Evolutionary conservation across 1,284 basidiomycete genomes (phyloP), one percentile per base, ranked within the genome.

Genomic region (Cryptococcus deneoformans): DNA sequence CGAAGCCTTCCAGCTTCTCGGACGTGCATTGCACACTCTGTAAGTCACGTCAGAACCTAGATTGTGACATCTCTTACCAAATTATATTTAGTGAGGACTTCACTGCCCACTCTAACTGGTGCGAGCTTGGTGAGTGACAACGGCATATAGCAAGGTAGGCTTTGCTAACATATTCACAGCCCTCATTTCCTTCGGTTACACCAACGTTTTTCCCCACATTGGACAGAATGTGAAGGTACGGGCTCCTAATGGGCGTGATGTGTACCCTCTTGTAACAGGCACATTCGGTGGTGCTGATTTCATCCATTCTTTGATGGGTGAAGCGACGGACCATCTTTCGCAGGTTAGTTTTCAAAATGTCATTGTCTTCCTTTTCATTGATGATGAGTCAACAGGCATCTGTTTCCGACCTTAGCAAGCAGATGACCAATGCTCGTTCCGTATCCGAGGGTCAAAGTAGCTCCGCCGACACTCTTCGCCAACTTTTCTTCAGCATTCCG

Each of bases 211-310:
- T 79, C 77, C 85, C n/a, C 92, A 97, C 69, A 20, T 20, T 20
- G 20, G 93, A 10, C 87, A 90, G 62, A 84, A 87, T 57, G 86
- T 88, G 46, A 82, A 86, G 47, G 80, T 96, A 34, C 86, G 87
- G 57, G 20, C 20, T 20, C 89, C 87, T 0, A 85, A 87, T 59
- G 91, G 92, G 3, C 82, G 83, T 60, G 81, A 80, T 73, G 89
- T 92, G 29, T 85, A 88, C 2, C 92, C 91, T 0, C 81, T 95
- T 49, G 88, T 95, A 10, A 95, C 92, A 2, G 92, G 87, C 7
- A 89, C 91, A 0, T 95, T 95, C 66, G 92, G 92, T 11, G 87
- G 87, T 1, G 87, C 84, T 66, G 92, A 95, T 74, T 95, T 95
- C 69, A 85, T 88, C 50, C 86, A 89, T 69, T 89, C 87, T 38